Percentiles rank a stretch among this genome's conserved stretches.
phyloP scores from a whole-genome alignment of 768 basidiomycete genomes.

The Scleroderma citrinum region DNA sequence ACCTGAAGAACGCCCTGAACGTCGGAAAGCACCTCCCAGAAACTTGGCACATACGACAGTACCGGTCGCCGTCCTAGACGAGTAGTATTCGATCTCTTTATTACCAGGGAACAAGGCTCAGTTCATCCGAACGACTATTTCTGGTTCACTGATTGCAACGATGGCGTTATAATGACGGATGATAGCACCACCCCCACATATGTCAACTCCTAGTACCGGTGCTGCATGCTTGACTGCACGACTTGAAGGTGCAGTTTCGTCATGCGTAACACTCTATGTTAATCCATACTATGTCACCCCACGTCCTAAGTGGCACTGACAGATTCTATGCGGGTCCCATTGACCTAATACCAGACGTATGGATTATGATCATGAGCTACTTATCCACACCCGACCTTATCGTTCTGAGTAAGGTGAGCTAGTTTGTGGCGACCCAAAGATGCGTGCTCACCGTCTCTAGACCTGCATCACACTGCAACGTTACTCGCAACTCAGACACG shows the following conservation, averaged over 20 bases:
- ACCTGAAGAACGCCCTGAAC: no score
- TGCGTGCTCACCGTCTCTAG: slow-evolving; percentile 4
- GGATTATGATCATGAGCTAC: slow-evolving; percentile 25
- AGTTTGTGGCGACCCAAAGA: neutral
- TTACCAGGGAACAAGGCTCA: no score
- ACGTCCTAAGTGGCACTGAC: neutral
- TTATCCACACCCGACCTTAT: slow-evolving; percentile 21
- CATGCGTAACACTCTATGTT: neutral
- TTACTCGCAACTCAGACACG: slow-evolving; percentile 20
- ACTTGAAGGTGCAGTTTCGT: slow-evolving; percentile 12
- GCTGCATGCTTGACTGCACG: no score
- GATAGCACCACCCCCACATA: neutral
- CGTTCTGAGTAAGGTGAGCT: slow-evolving; percentile 21
- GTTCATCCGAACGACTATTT: no score
- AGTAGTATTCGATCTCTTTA: no score
- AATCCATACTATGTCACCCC: neutral
- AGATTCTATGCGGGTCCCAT: no score
- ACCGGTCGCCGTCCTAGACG: no score
- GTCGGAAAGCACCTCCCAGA: no score
- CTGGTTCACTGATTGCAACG: neutral
- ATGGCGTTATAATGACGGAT: slow-evolving; percentile 3
- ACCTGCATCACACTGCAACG: slow-evolving; percentile 21
- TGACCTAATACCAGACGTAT: slow-evolving; percentile 21
- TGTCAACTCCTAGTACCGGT: no score
- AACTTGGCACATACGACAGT: no score